Percentiles rank a stretch among this genome's conserved stretches.
Evolutionary conservation across 768 basidiomycete species (phyloP).

Genomic region (Exsudoporus frostii): DNA sequence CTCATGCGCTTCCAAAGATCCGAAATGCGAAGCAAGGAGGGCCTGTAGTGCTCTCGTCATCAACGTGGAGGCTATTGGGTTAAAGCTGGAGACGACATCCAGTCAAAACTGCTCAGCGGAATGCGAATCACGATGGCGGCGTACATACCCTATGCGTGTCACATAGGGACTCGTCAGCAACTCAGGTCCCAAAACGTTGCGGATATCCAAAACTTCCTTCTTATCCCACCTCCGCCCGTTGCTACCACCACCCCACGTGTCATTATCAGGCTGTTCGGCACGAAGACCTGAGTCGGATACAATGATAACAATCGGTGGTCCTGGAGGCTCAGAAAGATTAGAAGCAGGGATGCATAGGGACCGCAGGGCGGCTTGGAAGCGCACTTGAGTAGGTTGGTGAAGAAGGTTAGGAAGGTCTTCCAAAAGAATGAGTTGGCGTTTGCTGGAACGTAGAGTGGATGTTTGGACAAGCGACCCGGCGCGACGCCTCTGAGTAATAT

Average conservation of each 20-base stretch:
- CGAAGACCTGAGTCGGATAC: constrained; percentile 80
- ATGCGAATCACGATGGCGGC: background rate
- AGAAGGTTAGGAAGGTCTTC: constrained; percentile 92
- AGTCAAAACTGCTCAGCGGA: background rate
- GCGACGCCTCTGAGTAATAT: constrained; percentile 9
- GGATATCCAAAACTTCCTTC: constrained; percentile 58
- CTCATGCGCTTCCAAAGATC: constrained; percentile 20
- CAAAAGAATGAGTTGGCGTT: constrained; percentile 68
- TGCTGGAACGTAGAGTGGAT: constrained; percentile 10
- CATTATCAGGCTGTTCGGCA: constrained; percentile 55
- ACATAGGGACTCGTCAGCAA: constrained; percentile 72
- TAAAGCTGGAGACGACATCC: constrained; percentile 57
- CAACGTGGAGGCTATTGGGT: constrained; percentile 86
- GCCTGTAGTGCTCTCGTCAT: constrained; percentile 74
- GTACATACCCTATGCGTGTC: constrained; percentile 70
- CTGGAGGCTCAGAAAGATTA: constrained; percentile 20
- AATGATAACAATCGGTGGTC: constrained; percentile 73
- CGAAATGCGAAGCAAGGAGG: constrained; percentile 50
- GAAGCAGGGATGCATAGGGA: constrained; percentile 41
- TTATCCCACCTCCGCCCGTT: constrained; percentile 45
- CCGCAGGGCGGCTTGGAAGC: constrained; percentile 70
- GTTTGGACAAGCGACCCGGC: constrained; percentile 1
- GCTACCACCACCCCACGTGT: constrained; percentile 44
- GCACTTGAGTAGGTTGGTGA: constrained; percentile 60
- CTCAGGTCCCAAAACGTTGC: constrained; percentile 67